Percentiles rank a stretch among this genome's conserved stretches.
Conservation (phyloP, 73 alveolate genomes). For the Paramecium tetraurelia region DNA sequence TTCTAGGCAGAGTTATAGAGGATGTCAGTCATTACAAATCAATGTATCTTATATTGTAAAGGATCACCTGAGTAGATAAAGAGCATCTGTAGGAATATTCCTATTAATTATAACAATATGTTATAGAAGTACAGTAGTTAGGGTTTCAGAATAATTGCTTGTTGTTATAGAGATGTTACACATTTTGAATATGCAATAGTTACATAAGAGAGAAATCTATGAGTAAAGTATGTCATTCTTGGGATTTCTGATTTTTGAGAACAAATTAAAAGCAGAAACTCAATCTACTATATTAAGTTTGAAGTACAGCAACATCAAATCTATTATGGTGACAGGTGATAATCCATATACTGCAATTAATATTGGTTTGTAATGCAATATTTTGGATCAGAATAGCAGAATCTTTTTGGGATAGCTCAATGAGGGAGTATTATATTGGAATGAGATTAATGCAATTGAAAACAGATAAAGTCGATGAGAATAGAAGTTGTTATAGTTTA, state of each 20-base stretch:
- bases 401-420: conserved; percentile 68
- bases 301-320: conserved; percentile 58
- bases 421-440: conserved; percentile 66
- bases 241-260: conserved; percentile 79
- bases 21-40: conserved; percentile 87
- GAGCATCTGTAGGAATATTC: conserved; percentile 75
- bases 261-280: conserved; percentile 77
- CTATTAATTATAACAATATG: conserved; percentile 67
- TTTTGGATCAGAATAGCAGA: conserved; percentile 67
- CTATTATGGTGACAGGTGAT: conserved; percentile 84
- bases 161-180: conserved; percentile 67
- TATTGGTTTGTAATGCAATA: conserved; percentile 72
- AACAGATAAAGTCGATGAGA: neutral
- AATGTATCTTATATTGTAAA: conserved; percentile 67
- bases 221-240: conserved; percentile 68
- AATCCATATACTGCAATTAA: conserved; percentile 78
- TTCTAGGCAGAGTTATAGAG: conserved; percentile 83
- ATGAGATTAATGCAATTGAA: neutral
- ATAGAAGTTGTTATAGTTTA: neutral
- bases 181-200: neutral
- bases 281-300: conserved; percentile 57
- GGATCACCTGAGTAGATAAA: conserved; percentile 86
- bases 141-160: conserved; percentile 88
- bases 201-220: conserved; percentile 57
- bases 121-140: conserved; percentile 71